These are phyloP conservation scores for Hypoxylon sp. DNA, from an alignment of 2,329 filamentous ascomycete species.

Conservation along the genomic window DNA sequence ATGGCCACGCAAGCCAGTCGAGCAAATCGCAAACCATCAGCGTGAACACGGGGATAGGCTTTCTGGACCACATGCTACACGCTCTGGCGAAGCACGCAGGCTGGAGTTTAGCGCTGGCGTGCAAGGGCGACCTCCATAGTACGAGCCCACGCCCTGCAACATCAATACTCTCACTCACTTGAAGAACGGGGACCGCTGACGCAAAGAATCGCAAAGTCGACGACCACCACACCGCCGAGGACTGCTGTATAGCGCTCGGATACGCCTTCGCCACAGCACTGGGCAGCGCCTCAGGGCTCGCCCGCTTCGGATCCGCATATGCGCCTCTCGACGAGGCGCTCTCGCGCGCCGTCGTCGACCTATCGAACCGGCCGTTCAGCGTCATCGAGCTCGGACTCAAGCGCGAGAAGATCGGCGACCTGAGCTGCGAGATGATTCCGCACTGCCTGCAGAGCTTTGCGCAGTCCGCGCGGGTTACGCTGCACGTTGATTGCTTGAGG, in stretches of 20 bases:
- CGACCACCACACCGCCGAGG: conserved; percentile 98
- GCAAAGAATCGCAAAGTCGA: conserved; percentile 74
- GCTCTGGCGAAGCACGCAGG: conserved; percentile 95
- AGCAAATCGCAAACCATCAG: conserved; percentile 88
- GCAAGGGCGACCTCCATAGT: conserved; percentile 93
- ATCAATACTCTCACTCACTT: background rate
- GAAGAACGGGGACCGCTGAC: conserved; percentile 36
- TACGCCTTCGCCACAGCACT: conserved; percentile 86
- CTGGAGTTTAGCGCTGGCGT: conserved; percentile 88
- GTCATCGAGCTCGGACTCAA: conserved; percentile 87
- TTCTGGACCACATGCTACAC: conserved; percentile 99
- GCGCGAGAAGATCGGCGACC: conserved; percentile 93
- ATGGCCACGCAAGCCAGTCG: conserved; percentile 85
- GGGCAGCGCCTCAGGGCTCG: conserved; percentile 82
- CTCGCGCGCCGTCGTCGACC: conserved; percentile 92
- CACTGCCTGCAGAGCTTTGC: conserved; percentile 97
- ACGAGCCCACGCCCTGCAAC: conserved; percentile 55
- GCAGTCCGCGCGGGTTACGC: conserved; percentile 88
- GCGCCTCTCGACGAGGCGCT: conserved; percentile 95
- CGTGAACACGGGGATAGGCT: conserved; percentile 94
- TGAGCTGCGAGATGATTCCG: conserved; percentile 97
- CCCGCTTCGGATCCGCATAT: conserved; percentile 92
- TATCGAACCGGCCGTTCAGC: conserved; percentile 90
- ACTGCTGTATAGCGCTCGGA: conserved; percentile 92
- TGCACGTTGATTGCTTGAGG: conserved; percentile 93